These are phyloP conservation scores for Jatropha multifida DNA, from an alignment of 441 rosid species.

Conservation along the genomic window DNA sequence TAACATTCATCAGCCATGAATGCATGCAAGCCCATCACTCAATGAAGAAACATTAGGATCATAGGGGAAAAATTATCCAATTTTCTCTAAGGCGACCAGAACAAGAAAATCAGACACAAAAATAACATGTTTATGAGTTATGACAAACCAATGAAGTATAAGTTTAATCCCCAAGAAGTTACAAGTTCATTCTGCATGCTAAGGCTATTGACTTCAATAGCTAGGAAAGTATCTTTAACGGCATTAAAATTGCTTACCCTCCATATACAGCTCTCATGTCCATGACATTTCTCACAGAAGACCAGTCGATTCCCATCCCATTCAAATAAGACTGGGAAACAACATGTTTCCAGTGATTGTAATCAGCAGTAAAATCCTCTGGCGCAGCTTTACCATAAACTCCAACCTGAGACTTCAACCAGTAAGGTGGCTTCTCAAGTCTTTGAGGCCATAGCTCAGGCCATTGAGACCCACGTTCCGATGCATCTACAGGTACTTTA, in stretches of 20 bases:
- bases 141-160: not conserved
- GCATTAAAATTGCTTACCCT: constrained; percentile 55
- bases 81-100: not conserved
- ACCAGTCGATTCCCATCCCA: constrained; percentile 89
- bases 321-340: constrained; percentile 74
- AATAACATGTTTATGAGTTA: not conserved
- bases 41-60: not conserved
- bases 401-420: constrained; percentile 81
- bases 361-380: constrained; percentile 72
- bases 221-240: not conserved
- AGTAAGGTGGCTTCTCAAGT: constrained; percentile 67
- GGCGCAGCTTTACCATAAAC: constrained; percentile 91
- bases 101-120: not conserved
- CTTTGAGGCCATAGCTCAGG: constrained; percentile 95
- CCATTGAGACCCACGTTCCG: constrained; percentile 81
- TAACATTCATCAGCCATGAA: not conserved
- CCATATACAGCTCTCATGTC: constrained; percentile 97
- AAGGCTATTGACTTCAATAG: not conserved
- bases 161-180: not conserved
- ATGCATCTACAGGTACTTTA: constrained; percentile 53
- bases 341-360: constrained; percentile 83
- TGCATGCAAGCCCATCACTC: not conserved
- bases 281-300: constrained; percentile 77
- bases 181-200: not conserved
- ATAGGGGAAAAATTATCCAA: not conserved